A percentile compares a stretch with the other conserved stretches of the same genome.
Conservation (phyloP, 306 rosid species). For the Glycine soja region DNA sequence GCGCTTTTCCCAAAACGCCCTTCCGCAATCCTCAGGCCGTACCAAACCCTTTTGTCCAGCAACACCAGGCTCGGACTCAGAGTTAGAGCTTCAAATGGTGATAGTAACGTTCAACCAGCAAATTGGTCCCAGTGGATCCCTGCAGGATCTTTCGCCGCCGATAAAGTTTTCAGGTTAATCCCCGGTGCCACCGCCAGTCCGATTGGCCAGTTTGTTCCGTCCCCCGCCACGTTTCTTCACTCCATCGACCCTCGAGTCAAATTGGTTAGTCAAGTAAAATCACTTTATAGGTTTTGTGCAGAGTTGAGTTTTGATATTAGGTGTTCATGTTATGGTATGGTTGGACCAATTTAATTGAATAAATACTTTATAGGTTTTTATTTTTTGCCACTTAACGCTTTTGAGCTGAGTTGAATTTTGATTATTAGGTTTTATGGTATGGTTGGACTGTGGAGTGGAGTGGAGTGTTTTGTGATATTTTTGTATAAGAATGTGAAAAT, state of each 20-base stretch:
- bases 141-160: conserved; percentile 69
- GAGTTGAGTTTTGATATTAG: too few species aligned
- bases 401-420: neutral
- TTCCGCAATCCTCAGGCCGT: neutral
- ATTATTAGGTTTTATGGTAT: conserved; percentile 12
- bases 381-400: too few species aligned
- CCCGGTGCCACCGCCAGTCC: conserved; percentile 95
- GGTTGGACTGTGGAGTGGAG: neutral
- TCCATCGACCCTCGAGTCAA: conserved; percentile 85
- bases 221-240: conserved; percentile 89
- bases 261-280: conserved; percentile 60
- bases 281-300: too few species aligned
- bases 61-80: conserved; percentile 46
- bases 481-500: too few species aligned
- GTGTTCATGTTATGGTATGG: too few species aligned
- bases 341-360: too few species aligned
- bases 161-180: conserved; percentile 76
- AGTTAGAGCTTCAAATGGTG: conserved; percentile 58
- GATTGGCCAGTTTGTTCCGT: conserved; percentile 83
- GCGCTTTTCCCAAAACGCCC: conserved; percentile 48
- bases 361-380: too few species aligned
- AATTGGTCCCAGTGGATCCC: conserved; percentile 80
- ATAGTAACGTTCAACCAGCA: conserved; percentile 35
- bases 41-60: conserved; percentile 42
- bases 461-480: conserved; percentile 3